phyloP scores from a whole-genome alignment of 257 asterid species.

The Verbascum thapsus region DNA sequence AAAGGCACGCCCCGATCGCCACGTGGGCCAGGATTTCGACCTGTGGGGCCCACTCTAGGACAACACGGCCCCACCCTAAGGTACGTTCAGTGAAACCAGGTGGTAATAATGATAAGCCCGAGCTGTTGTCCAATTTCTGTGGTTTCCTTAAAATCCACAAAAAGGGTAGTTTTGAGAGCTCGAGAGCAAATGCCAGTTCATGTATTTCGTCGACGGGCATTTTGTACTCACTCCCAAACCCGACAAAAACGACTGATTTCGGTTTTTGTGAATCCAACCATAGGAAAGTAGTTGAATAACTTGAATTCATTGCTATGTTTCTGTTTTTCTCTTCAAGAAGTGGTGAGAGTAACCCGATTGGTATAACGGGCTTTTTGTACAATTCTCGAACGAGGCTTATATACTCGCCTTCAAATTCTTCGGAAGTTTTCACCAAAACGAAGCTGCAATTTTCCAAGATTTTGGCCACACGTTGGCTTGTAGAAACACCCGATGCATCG shows the following conservation, averaged over 20 bases:
- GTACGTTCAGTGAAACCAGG: slow-evolving; percentile 37
- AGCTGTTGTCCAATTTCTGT: slow-evolving; percentile 19
- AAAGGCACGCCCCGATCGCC: slow-evolving; percentile 49
- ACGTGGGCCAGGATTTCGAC: slow-evolving; percentile 48
- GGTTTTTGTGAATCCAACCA: slow-evolving; percentile 48
- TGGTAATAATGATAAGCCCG: slow-evolving; percentile 37
- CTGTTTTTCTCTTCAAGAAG: neutral
- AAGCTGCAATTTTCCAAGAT: slow-evolving; percentile 36
- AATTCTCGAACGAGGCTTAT: slow-evolving; percentile 32
- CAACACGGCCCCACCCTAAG: slow-evolving; percentile 35
- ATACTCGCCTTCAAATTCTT: slow-evolving; percentile 46
- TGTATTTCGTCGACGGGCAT: slow-evolving; percentile 46
- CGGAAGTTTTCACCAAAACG: slow-evolving; percentile 40
- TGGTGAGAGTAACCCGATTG: slow-evolving; percentile 45
- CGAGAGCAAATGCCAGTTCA: slow-evolving; percentile 46
- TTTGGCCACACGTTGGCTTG: slow-evolving; percentile 42
- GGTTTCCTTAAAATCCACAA: slow-evolving; percentile 52
- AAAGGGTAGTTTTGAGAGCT: slow-evolving; percentile 47
- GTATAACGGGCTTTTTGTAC: slow-evolving; percentile 41
- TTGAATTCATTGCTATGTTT: neutral
- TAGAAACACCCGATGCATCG: slow-evolving; percentile 39
- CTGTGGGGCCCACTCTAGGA: slow-evolving; percentile 50
- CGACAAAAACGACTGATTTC: slow-evolving; percentile 45
- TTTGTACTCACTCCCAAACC: slow-evolving; percentile 58
- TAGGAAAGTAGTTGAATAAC: slow-evolving; percentile 23